Base-by-base conservation (phyloP, 257 asterid genomes). In the Rubia yunnanensis region DNA sequence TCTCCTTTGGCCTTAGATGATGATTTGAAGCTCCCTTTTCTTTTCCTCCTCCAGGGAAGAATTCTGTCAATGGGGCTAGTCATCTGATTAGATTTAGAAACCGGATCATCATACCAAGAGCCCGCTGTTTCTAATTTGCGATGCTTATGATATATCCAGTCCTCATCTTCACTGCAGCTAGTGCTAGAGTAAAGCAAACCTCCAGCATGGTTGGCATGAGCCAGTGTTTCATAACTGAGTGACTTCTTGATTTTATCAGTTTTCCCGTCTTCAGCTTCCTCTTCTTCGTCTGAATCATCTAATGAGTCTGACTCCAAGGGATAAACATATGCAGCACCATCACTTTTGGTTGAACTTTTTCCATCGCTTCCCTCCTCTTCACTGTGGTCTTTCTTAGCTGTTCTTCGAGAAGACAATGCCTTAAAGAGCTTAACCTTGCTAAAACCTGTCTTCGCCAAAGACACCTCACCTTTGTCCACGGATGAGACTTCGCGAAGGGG, bases 21-120 rank as follows among this genome's bases (percentile, higher is more conserved):
- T 61, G 90, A 77, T 80, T 74, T 84, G 77, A 88, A 84, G 77
- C 86, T 78, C 64, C 82, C 60, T 74, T 84, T 90, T 80, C 96
- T 82, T 75, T 88, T 88, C 70, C 80, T 88, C 68, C 80, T 83
- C 95, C 97, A 87, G 0, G 86, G 88, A n/a, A 88, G 86, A 71
- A 87, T 77, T 8, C 83, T 71, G 31, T 73, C 86, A 66, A 87
- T 85, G 1, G 82, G 57, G 65, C 78, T 77, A 49, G 69, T 77
- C 75, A 64, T 60, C 54, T 66, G 82, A 66, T 75, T 77, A 26
- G 41, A 68, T 27, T 76, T 79, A 28, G 41, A 68, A 30, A 20
- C 65, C 5, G 86, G 30, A 72, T 69, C 69, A 57, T 49, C 76
- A 5, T 14, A 8, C 48, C 67, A 69, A 24, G 44, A 30, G 20